Evolutionary conservation across 257 asterid species (phyloP), one percentile per base, ranked within the genome.

Genomic region (Scutellaria galericulata): DNA sequence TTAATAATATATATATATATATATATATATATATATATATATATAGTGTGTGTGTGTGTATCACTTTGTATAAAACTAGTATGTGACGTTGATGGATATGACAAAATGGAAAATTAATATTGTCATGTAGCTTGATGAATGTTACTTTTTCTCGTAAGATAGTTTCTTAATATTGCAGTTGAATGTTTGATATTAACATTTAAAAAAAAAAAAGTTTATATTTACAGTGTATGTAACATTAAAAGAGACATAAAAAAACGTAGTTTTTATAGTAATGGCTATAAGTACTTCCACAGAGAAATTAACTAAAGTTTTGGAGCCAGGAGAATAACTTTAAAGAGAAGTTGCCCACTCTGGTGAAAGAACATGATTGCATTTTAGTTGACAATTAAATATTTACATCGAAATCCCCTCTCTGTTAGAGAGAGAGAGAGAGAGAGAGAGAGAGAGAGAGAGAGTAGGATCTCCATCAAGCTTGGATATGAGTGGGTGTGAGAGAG

Each of bases 401-500:
- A 7, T 45, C 13, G 14, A 9, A 37, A 14, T 14, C 5, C 37
- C 37, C 37, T 4, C 37, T 31, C 37, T 24, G 27, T 24, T 12
- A 40, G 54, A 37, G 51, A 18, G 62, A 37, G 35, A n/a, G 62
- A 82, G 77, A 68, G 72, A 67, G 52, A 64, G 62, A 66, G 7
- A 63, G 18, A 20, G 39, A n/a, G n/a, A 68, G 72, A 67, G 52
- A 64, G 62, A 66, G 7, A 63, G 18, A 20, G 39, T 74, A 54
- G 69, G 68, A 75, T 79, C 89, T 77, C 86, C 48, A 67, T 83
- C 90, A 77, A 64, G 79, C 79, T 79, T 83, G 81, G 79, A 79
- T 77, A 81, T 51, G 83, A 62, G 82, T 82, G 83, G 87, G 80
- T 75, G 82, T 22, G 72, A 40, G 77, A 40, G 77, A 51, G 27